Percentiles rank a stretch among this genome's conserved stretches.
These are phyloP conservation scores for Cyclotella atomus DNA, from an alignment of 108 stramenopile species.

Conservation along the genomic window DNA sequence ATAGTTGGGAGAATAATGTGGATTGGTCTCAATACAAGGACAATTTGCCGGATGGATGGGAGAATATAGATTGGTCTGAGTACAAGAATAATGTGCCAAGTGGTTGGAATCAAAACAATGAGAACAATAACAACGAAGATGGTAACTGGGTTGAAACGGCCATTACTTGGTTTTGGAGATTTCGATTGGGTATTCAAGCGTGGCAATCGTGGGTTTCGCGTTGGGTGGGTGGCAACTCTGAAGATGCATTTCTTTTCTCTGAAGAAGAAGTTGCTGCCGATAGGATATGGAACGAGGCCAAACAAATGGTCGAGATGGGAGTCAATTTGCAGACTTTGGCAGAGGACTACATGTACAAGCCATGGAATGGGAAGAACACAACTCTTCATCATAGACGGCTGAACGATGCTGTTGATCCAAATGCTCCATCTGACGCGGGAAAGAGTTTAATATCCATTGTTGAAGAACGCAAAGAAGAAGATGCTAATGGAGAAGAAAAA, in stretches of 20 bases:
- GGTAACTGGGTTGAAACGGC: conserved; percentile 1
- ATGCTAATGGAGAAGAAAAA: neutral
- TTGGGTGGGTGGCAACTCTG: neutral
- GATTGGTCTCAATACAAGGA: too few relatives aligned
- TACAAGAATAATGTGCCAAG: too few relatives aligned
- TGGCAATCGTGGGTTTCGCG: neutral
- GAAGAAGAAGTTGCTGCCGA: conserved; percentile 48
- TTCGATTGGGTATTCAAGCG: neutral
- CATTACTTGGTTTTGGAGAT: neutral
- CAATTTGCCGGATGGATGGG: too few relatives aligned
- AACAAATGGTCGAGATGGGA: conserved; percentile 17
- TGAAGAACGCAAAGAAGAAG: conserved; percentile 9
- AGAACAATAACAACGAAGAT: too few relatives aligned
- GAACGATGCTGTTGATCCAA: neutral
- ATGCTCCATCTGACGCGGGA: neutral
- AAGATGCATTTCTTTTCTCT: conserved; percentile 23
- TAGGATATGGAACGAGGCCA: conserved; percentile 42
- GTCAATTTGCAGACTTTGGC: conserved; percentile 1
- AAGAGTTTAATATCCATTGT: neutral
- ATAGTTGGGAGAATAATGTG: too few relatives aligned
- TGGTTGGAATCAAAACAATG: too few relatives aligned
- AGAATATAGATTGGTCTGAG: too few relatives aligned
- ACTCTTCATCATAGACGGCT: neutral
- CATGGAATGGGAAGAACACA: too few relatives aligned
- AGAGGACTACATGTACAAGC: neutral